Evolutionary conservation across 2,329 filamentous ascomycete genomes (phyloP).

Genomic region (Arthrobotrys sphaeroides): DNA sequence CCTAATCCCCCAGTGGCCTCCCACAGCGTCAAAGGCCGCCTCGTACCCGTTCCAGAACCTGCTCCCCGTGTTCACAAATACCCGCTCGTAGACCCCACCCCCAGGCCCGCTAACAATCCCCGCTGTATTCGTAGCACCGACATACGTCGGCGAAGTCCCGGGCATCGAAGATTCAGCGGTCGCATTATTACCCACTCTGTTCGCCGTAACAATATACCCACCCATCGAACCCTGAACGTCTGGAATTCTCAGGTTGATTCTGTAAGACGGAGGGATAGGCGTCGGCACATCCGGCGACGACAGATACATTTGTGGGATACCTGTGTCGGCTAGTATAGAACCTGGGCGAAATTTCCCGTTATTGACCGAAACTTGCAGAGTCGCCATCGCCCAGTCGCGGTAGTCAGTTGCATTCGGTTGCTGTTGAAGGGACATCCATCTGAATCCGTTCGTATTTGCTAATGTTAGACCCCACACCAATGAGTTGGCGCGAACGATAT

Average conservation of each 20-base stretch:
- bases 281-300: conserved; percentile 33
- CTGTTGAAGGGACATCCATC: conserved; percentile 15
- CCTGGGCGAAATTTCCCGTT: conserved; percentile 19
- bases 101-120: conserved; percentile 36
- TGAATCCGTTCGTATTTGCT: conserved; percentile 21
- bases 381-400: conserved; percentile 42
- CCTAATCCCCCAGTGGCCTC: conserved; percentile 35
- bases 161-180: conserved; percentile 10
- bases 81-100: conserved; percentile 23
- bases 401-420: conserved; percentile 29
- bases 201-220: conserved; percentile 27
- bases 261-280: conserved; percentile 14
- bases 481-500: conserved; percentile 17
- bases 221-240: conserved; percentile 5
- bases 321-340: conserved; percentile 30
- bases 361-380: conserved; percentile 4
- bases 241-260: conserved; percentile 24
- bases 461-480: conserved; percentile 30
- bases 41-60: conserved; percentile 41
- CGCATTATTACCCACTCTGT: neutral
- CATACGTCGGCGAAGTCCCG: conserved; percentile 17
- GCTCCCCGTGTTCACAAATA: conserved; percentile 49
- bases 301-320: conserved; percentile 38
- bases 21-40: conserved; percentile 35
- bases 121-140: conserved; percentile 30